Evolutionary conservation across 192 early-diverging fungal species (phyloP).

Genomic region (Coemansia reversa): DNA sequence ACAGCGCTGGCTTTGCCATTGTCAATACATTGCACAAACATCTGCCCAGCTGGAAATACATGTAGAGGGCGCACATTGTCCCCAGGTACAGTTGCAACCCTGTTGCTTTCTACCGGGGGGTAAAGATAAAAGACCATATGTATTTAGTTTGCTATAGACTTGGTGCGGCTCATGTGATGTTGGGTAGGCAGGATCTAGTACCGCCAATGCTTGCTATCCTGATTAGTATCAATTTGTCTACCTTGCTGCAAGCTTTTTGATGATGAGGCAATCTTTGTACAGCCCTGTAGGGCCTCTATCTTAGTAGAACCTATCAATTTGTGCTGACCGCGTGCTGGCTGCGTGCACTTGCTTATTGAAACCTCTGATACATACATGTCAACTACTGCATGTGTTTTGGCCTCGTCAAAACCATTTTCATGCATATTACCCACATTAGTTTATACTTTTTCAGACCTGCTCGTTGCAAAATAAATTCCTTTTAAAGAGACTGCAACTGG

Average conservation of each 20-base stretch:
- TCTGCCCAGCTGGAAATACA: constrained; percentile 37
- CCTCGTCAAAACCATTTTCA: not conserved
- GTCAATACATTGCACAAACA: constrained; percentile 25
- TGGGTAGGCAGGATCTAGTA: not conserved
- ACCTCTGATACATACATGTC: not conserved
- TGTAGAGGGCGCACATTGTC: constrained; percentile 28
- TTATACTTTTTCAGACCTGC: not conserved
- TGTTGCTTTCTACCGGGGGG: constrained; percentile 26
- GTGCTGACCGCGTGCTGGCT: constrained; percentile 22
- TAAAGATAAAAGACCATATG: constrained; percentile 36
- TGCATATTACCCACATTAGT: not conserved
- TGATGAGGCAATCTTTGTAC: not conserved
- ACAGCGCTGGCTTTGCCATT: constrained; percentile 30
- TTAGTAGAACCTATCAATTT: not conserved
- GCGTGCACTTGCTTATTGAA: constrained; percentile 13
- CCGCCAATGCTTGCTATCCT: not conserved
- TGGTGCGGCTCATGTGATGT: not conserved
- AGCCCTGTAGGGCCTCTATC: not conserved
- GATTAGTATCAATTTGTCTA: not conserved
- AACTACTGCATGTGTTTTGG: no score
- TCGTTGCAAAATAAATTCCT: not conserved
- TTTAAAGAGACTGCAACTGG: no score
- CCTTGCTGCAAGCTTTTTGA: not conserved
- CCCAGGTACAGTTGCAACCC: constrained; percentile 31
- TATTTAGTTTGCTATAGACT: not conserved